Evolutionary conservation across 495 filamentous ascomycete species (phyloP).

Genomic region (Chaetomium tenue): DNA sequence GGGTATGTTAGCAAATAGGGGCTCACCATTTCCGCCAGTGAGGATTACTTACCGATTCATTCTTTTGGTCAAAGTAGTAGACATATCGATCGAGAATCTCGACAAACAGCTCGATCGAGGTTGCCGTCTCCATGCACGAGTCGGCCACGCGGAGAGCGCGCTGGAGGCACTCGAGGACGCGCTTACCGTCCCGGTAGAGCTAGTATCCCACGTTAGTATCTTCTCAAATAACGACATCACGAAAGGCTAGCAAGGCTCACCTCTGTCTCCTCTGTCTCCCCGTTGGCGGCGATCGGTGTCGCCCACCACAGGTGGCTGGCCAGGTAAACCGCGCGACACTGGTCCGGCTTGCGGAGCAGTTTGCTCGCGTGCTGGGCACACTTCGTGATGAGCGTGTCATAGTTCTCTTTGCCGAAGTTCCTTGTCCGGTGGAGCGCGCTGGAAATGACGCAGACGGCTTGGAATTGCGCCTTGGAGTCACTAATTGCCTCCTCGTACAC

Average conservation of each 20-base stretch:
- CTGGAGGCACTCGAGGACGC: constrained; percentile 93
- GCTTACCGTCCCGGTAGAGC: constrained; percentile 96
- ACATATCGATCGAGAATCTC: constrained; percentile 98
- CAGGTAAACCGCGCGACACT: constrained; percentile 93
- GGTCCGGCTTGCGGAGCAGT: constrained; percentile 94
- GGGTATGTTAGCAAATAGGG: background rate
- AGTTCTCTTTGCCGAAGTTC: constrained; percentile 92
- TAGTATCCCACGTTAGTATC: constrained; percentile 40
- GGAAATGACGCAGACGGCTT: constrained; percentile 93
- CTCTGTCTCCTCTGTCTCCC: constrained; percentile 78
- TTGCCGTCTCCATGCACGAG: constrained; percentile 99
- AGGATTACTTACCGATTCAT: constrained; percentile 72
- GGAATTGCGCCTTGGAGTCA: constrained; percentile 94
- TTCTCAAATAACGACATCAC: background rate
- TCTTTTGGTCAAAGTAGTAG: constrained; percentile 98
- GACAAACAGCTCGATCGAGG: constrained; percentile 95
- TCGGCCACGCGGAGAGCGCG: constrained; percentile 93
- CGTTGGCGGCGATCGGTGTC: constrained; percentile 75
- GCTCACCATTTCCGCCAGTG: background rate
- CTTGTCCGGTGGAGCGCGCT: constrained; percentile 82
- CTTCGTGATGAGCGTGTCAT: constrained; percentile 97
- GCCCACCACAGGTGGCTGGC: constrained; percentile 98
- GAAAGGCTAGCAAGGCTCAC: constrained; percentile 52
- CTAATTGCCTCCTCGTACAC: constrained; percentile 96
- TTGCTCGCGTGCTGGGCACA: constrained; percentile 95